Conservation (phyloP, 164 flowering plant genomes). For the Kingdonia uniflora region DNA sequence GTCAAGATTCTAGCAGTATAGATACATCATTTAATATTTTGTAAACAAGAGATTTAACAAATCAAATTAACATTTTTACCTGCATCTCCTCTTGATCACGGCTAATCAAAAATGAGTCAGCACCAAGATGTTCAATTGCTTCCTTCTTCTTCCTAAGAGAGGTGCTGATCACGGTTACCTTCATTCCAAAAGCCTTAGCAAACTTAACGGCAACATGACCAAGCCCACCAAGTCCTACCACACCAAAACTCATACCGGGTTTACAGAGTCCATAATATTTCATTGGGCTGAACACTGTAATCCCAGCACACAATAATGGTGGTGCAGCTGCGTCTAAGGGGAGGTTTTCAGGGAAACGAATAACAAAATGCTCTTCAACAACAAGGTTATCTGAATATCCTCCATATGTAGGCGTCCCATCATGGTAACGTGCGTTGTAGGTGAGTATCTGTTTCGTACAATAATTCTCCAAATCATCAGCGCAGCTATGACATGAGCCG, state of each 20-base stretch:
- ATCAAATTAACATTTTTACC: too few species aligned
- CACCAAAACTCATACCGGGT: conserved; percentile 35
- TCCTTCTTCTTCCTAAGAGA: conserved; percentile 47
- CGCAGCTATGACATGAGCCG: conserved; percentile 28
- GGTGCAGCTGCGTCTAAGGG: conserved; percentile 9
- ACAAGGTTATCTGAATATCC: conserved; percentile 38
- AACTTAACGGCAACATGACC: conserved; percentile 56
- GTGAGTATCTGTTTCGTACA: conserved; percentile 32
- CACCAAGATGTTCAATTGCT: conserved; percentile 45
- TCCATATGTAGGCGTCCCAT: conserved; percentile 36
- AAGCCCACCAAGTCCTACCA: conserved; percentile 51
- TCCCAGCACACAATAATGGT: conserved; percentile 35
- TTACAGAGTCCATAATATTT: conserved; percentile 25
- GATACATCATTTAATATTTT: too few species aligned
- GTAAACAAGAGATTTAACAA: too few species aligned
- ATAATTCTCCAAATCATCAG: conserved; percentile 33
- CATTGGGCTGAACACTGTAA: conserved; percentile 41
- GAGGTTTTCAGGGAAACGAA: conserved; percentile 28
- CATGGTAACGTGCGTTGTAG: conserved; percentile 16
- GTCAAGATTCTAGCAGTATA: too few species aligned
- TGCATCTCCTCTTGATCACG: conserved; percentile 31
- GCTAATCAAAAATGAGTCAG: conserved; percentile 51
- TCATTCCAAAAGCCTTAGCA: conserved; percentile 50
- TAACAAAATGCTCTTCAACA: conserved; percentile 19
- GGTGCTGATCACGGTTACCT: conserved; percentile 68